These are phyloP conservation scores for Backusella luteola DNA, from an alignment of 192 early-diverging fungal genomes.

Conservation along the genomic window DNA sequence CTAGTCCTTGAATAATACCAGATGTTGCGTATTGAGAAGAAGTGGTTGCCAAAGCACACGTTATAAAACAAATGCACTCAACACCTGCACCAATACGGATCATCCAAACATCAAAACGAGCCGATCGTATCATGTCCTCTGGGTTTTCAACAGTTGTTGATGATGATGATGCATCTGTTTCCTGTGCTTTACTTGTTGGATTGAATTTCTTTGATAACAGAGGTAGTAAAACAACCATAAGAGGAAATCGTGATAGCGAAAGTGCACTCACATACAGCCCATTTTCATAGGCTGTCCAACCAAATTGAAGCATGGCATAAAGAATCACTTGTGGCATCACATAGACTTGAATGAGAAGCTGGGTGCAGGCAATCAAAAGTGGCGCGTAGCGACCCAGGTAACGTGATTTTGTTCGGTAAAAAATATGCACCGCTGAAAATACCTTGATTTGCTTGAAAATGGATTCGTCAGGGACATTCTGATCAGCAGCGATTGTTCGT, in stretches of 20 bases:
- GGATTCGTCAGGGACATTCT: background rate
- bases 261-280: slow-evolving; percentile 34
- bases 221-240: slow-evolving; percentile 35
- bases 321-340: slow-evolving; percentile 25
- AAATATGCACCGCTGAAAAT: slow-evolving; percentile 19
- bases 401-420: slow-evolving; percentile 14
- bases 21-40: slow-evolving; percentile 9
- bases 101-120: slow-evolving; percentile 46
- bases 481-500: background rate
- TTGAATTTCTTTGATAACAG: slow-evolving; percentile 27
- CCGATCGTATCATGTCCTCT: background rate
- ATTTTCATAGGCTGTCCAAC: slow-evolving; percentile 45
- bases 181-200: background rate
- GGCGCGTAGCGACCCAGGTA: slow-evolving; percentile 4
- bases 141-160: background rate
- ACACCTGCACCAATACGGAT: slow-evolving; percentile 40
- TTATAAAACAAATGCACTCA: slow-evolving; percentile 30
- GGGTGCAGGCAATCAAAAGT: slow-evolving; percentile 4
- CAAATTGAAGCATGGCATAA: slow-evolving; percentile 44
- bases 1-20: slow-evolving; percentile 28
- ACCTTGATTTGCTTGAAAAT: slow-evolving; percentile 17
- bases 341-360: slow-evolving; percentile 10
- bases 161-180: background rate
- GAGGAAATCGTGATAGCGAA: slow-evolving; percentile 26
- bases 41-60: slow-evolving; percentile 31